A percentile compares a stretch with the other conserved stretches of the same genome.
Conservation (phyloP, 192 early-diverging fungal species). For the Gigaspora rosea region DNA sequence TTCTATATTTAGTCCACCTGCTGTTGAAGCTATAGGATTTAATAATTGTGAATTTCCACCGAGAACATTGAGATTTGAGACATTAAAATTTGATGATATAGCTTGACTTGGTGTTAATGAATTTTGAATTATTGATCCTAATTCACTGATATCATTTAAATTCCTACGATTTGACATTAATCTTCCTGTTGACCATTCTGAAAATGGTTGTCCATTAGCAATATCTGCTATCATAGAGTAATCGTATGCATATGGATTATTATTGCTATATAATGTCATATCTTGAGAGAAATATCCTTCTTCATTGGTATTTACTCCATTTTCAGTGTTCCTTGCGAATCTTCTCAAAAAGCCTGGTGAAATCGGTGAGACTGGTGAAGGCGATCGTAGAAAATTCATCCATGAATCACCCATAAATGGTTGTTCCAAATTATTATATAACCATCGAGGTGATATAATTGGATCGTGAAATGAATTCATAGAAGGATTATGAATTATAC, state of each 20-base stretch:
- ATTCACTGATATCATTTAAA: no score
- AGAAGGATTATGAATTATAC: background rate
- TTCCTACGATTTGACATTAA: no score
- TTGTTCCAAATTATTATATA: background rate
- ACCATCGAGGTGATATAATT: background rate
- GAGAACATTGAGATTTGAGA: no score
- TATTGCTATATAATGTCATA: conserved; percentile 1
- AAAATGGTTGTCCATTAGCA: no score
- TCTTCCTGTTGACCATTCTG: no score
- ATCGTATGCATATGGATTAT: background rate
- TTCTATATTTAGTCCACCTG: no score
- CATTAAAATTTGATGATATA: no score
- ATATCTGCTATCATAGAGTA: no score
- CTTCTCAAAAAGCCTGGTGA: background rate
- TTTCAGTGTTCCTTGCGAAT: background rate
- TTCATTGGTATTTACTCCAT: background rate
- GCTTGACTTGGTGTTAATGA: no score
- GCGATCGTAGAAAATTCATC: conserved; percentile 6
- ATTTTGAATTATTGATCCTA: no score
- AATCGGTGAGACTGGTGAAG: background rate
- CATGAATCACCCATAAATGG: background rate
- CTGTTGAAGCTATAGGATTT: no score
- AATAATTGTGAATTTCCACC: no score
- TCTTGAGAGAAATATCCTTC: conserved; percentile 20
- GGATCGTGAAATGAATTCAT: background rate